Evolutionary conservation across 1,284 basidiomycete genomes (phyloP).

Genomic region (Fomitopsis betulina): DNA sequence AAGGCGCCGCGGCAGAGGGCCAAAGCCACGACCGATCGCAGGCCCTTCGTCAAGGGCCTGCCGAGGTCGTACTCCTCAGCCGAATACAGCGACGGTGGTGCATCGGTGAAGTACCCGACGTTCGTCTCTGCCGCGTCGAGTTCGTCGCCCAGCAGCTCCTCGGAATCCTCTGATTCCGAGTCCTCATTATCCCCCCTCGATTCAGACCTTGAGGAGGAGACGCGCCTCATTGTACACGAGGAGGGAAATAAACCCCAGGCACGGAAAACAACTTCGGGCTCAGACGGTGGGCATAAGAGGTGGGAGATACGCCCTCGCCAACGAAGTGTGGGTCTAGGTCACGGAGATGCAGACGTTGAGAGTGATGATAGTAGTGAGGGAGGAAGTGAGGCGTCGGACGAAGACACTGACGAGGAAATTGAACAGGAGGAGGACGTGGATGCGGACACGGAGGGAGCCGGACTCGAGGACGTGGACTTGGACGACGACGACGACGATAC

Average conservation of each 20-base stretch:
- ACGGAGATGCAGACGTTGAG: slow-evolving; percentile 30
- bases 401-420: slow-evolving; percentile 32
- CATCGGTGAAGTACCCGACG: slow-evolving; percentile 22
- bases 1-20: slow-evolving; percentile 20
- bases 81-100: slow-evolving; percentile 20
- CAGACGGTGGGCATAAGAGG: slow-evolving; percentile 38
- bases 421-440: slow-evolving; percentile 37
- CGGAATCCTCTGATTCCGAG: slow-evolving; percentile 23
- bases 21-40: slow-evolving; percentile 21
- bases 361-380: slow-evolving; percentile 37
- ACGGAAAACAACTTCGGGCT: slow-evolving; percentile 15
- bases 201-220: slow-evolving; percentile 36
- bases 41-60: background rate
- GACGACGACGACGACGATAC: slow-evolving; percentile 26
- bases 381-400: slow-evolving; percentile 34
- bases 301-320: slow-evolving; percentile 70
- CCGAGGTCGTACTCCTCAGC: slow-evolving; percentile 9
- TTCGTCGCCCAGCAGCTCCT: slow-evolving; percentile 24
- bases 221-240: slow-evolving; percentile 53
- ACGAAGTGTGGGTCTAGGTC: slow-evolving; percentile 58
- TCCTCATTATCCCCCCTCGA: slow-evolving; percentile 16
- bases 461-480: slow-evolving; percentile 33
- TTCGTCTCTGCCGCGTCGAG: slow-evolving; percentile 27
- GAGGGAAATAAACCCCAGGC: slow-evolving; percentile 30
- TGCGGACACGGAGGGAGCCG: slow-evolving; percentile 42